phyloP scores from a whole-genome alignment of 768 basidiomycete species.

The Tricholoma terreum region DNA sequence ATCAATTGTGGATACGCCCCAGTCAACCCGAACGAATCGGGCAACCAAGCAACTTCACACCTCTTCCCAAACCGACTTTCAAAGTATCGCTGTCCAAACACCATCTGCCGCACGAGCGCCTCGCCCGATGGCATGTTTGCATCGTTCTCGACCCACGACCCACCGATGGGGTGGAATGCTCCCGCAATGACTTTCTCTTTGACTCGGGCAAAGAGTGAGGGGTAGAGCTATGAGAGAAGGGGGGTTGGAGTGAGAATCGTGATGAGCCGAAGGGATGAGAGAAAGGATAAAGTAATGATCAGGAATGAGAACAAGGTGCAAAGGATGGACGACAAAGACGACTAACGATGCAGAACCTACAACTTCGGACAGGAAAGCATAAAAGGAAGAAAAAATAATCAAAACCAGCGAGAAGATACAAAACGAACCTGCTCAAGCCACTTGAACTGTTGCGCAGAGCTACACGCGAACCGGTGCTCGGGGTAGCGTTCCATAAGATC shows the following conservation, averaged over 20 bases:
- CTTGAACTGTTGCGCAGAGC: conserved; percentile 89
- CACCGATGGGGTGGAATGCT: conserved; percentile 86
- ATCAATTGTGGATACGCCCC: conserved; percentile 90
- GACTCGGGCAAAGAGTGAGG: conserved; percentile 76
- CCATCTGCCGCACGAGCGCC: conserved; percentile 86
- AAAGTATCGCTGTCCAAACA: conserved; percentile 92
- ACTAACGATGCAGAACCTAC: too few relatives aligned
- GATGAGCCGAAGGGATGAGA: neutral
- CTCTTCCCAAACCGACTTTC: conserved; percentile 56
- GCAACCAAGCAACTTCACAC: conserved; percentile 80
- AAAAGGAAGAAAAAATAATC: too few relatives aligned
- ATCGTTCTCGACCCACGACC: conserved; percentile 92
- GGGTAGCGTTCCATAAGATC: conserved; percentile 97
- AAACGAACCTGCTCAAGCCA: conserved; percentile 79
- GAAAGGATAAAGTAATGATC: too few relatives aligned
- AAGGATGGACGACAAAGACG: too few relatives aligned
- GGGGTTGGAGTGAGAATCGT: neutral
- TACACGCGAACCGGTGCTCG: conserved; percentile 90
- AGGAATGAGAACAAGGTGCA: too few relatives aligned
- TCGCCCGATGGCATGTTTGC: conserved; percentile 96
- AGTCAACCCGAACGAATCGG: conserved; percentile 90
- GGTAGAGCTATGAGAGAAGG: conserved; percentile 60
- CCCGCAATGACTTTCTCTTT: conserved; percentile 73
- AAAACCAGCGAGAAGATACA: too few relatives aligned
- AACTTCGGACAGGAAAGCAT: too few relatives aligned